Evolutionary conservation across 2,329 filamentous ascomycete genomes (phyloP).

Genomic region (Monascus ruber): DNA sequence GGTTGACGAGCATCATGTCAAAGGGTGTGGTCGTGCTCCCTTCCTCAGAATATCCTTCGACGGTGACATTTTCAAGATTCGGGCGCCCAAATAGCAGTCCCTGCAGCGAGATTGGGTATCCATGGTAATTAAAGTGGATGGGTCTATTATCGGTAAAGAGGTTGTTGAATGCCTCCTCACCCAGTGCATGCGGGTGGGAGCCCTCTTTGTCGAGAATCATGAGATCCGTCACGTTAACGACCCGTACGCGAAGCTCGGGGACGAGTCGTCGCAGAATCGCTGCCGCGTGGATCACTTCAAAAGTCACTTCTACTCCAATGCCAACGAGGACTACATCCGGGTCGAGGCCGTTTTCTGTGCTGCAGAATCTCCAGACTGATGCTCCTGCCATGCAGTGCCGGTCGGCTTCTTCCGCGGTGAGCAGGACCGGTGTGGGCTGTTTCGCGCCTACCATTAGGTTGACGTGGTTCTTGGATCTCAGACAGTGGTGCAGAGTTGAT

Average conservation of each 20-base stretch:
- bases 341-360: slow-evolving; percentile 42
- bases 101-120: slow-evolving; percentile 50
- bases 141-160: slow-evolving; percentile 47
- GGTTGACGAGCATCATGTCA: slow-evolving; percentile 57
- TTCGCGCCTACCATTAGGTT: slow-evolving; percentile 60
- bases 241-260: slow-evolving; percentile 46
- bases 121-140: slow-evolving; percentile 58
- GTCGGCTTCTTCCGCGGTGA: slow-evolving; percentile 49
- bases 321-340: slow-evolving; percentile 55
- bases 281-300: slow-evolving; percentile 53
- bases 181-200: slow-evolving; percentile 49
- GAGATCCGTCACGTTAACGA: slow-evolving; percentile 56
- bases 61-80: slow-evolving; percentile 40
- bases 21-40: slow-evolving; percentile 58
- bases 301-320: slow-evolving; percentile 55
- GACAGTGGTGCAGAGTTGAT: slow-evolving; percentile 50
- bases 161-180: slow-evolving; percentile 39
- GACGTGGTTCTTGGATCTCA: slow-evolving; percentile 52
- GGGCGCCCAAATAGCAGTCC: slow-evolving; percentile 50
- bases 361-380: slow-evolving; percentile 52
- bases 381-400: slow-evolving; percentile 50
- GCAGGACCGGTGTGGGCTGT: slow-evolving; percentile 51
- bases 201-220: slow-evolving; percentile 49
- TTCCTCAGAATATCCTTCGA: slow-evolving; percentile 53
- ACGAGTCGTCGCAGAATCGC: slow-evolving; percentile 40